Base-by-base conservation (phyloP, 805 yeast species). In the Yamadazyma insecticola region DNA sequence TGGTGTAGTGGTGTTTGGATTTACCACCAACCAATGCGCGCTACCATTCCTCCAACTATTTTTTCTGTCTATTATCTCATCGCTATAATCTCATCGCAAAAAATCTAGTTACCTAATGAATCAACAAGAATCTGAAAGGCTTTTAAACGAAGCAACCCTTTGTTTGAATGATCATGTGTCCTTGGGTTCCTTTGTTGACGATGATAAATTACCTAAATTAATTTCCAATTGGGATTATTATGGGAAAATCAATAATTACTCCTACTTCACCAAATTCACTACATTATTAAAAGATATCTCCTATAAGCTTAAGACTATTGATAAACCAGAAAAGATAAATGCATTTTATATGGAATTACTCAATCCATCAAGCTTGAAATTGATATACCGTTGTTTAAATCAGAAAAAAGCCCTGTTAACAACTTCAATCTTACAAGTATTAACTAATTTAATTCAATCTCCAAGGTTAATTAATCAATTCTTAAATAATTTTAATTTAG, bases 381-480 rank as follows among this genome's bases (percentile, higher is more conserved):
- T 77, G 6, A 59, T 88, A 3, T 84, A 82, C 54, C 65, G 94
- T 43, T 78, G 82, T 12, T 59, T 88, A 23, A 72, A 70, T 37
- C 70, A 74, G 32, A 55, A 67, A 39, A 73, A 78, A 40, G 75
- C 83, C 0, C 63, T 74, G 49, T 70, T 51, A 1, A 76, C 89
- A 0, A 76, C 73, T 32, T 82, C 92, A 1, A 67, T 72, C 3
- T 51, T 87, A n/a, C 54, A 71, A 25, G 45, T 88, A 7, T 52
- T 90, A 41, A 60, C 57, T 13, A 70, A 72, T 28, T 28, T 36
- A 19, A 15, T 29, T 4, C 9, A 22, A 3, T 16, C 29, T 5
- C 67, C 16, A 6, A 10, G n/a, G 5, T 16, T 76, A 4, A 40
- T 53, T 1, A 77, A 67, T 44, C 64, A 70, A 27, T 72, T 89